These are phyloP conservation scores for Sphaerostilbella broomeana DNA, from an alignment of 2,329 filamentous ascomycete genomes.

Conservation along the genomic window DNA sequence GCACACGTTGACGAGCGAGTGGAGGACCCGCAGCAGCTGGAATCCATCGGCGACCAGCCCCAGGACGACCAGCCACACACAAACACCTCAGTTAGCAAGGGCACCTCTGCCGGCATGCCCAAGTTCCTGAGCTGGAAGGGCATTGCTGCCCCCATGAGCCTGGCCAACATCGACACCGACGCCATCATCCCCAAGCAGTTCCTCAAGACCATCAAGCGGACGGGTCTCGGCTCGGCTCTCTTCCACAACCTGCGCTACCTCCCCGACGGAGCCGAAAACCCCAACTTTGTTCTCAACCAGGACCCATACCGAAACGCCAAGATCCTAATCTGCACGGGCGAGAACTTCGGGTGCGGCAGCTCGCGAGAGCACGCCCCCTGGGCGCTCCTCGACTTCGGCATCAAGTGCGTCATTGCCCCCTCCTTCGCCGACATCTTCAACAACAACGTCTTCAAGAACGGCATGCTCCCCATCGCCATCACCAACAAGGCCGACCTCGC, in stretches of 20 bases:
- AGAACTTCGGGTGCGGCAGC: constrained; percentile 92
- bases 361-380: constrained; percentile 94
- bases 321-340: constrained; percentile 84
- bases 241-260: constrained; percentile 82
- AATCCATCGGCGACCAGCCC: constrained; percentile 50
- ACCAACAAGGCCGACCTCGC: constrained; percentile 59
- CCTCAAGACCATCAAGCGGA: constrained; percentile 97
- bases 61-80: constrained; percentile 59
- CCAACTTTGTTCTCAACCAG: constrained; percentile 83
- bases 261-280: constrained; percentile 65
- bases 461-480: constrained; percentile 86
- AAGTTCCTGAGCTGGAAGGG: constrained; percentile 82
- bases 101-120: constrained; percentile 58
- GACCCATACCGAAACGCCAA: constrained; percentile 78
- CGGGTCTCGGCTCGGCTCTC: constrained; percentile 79
- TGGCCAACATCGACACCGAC: constrained; percentile 94
- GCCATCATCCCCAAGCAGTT: constrained; percentile 99
- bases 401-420: constrained; percentile 86
- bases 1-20: constrained; percentile 48
- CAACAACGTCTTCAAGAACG: constrained; percentile 99
- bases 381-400: constrained; percentile 94
- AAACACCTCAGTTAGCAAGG: constrained; percentile 48
- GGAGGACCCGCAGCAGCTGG: constrained; percentile 45
- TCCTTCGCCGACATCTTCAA: constrained; percentile 79
- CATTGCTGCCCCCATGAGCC: constrained; percentile 79